These are phyloP conservation scores for Claviceps sp. DNA, from an alignment of 2,329 filamentous ascomycete species.

Conservation along the genomic window DNA sequence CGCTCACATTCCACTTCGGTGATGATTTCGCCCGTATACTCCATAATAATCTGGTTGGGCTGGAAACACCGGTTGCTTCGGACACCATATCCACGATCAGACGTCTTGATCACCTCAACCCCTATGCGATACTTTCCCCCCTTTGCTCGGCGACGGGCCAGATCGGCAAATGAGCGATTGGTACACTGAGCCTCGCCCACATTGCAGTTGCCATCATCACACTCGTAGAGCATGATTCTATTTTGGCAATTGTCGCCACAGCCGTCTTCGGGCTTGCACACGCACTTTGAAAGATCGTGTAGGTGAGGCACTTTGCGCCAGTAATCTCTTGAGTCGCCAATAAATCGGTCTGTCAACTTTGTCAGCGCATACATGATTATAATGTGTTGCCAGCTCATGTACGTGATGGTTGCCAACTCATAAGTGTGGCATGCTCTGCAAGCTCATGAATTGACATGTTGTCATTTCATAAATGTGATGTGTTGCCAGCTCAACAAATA, in stretches of 20 bases:
- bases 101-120: conserved; percentile 87
- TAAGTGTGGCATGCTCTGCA: too few relatives aligned
- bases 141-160: conserved; percentile 60
- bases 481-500: too few relatives aligned
- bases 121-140: conserved; percentile 84
- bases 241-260: conserved; percentile 90
- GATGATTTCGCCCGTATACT: conserved; percentile 96
- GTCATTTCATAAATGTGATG: too few relatives aligned
- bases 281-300: conserved; percentile 62
- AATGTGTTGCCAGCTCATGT: background rate
- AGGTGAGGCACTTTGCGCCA: conserved; percentile 71
- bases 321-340: conserved; percentile 65
- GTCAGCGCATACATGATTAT: background rate
- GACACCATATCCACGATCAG: conserved; percentile 79
- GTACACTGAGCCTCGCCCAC: conserved; percentile 60
- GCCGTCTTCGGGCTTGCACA: conserved; percentile 63
- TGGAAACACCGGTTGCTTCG: conserved; percentile 80
- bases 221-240: conserved; percentile 94
- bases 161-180: conserved; percentile 76
- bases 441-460: too few relatives aligned
- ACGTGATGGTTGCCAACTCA: too few relatives aligned
- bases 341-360: conserved; percentile 59
- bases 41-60: conserved; percentile 90
- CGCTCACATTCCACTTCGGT: conserved; percentile 87
- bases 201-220: conserved; percentile 79